Base-by-base conservation (phyloP, 2,329 filamentous ascomycete genomes). In the Mycosphaerella arachidis region DNA sequence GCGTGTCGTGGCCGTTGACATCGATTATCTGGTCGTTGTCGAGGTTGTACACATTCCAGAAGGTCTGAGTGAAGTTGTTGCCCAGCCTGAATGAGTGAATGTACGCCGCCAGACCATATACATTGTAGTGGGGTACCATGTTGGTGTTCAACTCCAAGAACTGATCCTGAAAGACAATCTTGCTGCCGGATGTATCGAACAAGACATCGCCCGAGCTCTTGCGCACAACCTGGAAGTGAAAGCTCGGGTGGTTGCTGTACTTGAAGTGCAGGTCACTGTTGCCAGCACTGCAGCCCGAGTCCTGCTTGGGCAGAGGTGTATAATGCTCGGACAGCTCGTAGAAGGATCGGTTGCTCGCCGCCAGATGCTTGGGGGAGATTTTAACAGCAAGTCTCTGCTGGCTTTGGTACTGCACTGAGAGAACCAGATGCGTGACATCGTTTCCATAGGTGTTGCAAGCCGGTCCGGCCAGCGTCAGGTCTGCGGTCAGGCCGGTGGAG, bases 151-250 rank as follows among this genome's bases (percentile, higher is more conserved):
- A 58, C 52, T 73, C 69, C 2, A 73, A 59, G 55, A 72, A 73
- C 45, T 73, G 71, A 50, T 72, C 68, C 54, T 73, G 65, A 48
- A 67, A 73, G 1, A 73, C 66, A 33, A 73, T 63, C 37, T 64
- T 66, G 33, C 65, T 66, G 31, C 71, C 71, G 40, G 64, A 72
- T 2, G 70, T 72, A 30, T 66, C 61, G 66, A 72, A 72, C 31
- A 73, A 31, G 7, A 68, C 63, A 43, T 73, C 71, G 6, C 66
- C 67, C 6, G 62, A 61, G 51, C 51, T 59, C 16, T 56, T 60
- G 12, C 71, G 66, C 3, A 61, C 33, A 48, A 73, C 55, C 27
- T 60, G 30, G 61, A 73, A 73, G 35, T 72, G 70, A 58, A 73
- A 73, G 52, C 61, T 69, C 2, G 70, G 71, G 1, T 65, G 53